Evolutionary conservation across 441 rosid genomes (phyloP).

Genomic region (Raphanus hybrid): DNA sequence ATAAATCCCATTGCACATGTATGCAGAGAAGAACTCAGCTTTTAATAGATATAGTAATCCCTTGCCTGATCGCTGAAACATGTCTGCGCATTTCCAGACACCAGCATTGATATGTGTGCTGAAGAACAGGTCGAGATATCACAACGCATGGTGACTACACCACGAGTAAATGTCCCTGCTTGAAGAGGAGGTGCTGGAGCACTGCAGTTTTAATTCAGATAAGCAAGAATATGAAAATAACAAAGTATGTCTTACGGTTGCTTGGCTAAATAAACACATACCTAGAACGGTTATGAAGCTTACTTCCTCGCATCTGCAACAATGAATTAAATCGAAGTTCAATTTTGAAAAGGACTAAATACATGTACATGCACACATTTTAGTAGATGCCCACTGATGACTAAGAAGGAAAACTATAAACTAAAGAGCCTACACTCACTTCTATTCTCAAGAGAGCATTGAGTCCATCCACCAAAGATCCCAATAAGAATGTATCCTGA

Average conservation of each 20-base stretch:
- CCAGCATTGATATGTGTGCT: slow-evolving; percentile 90
- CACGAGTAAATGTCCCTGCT: slow-evolving; percentile 97
- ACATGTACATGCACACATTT: slow-evolving; percentile 15
- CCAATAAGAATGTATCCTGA: slow-evolving; percentile 77
- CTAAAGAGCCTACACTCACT: slow-evolving; percentile 59
- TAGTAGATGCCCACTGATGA: slow-evolving; percentile 15
- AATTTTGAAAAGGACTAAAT: background rate
- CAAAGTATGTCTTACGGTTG: background rate
- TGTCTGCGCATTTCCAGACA: slow-evolving; percentile 98
- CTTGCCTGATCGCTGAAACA: slow-evolving; percentile 98
- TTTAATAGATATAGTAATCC: slow-evolving; percentile 13
- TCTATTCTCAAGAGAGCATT: slow-evolving; percentile 93
- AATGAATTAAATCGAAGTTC: slow-evolving; percentile 19
- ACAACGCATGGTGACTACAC: slow-evolving; percentile 97
- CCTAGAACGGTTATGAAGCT: slow-evolving; percentile 95
- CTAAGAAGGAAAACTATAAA: slow-evolving; percentile 12
- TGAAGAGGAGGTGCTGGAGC: slow-evolving; percentile 99
- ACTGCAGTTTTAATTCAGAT: slow-evolving; percentile 54
- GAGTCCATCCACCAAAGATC: slow-evolving; percentile 88
- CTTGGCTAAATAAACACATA: slow-evolving; percentile 43
- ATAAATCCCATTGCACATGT: slow-evolving; percentile 32
- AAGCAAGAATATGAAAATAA: background rate
- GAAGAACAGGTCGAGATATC: slow-evolving; percentile 89
- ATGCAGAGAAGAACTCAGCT: slow-evolving; percentile 11
- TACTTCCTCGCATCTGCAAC: slow-evolving; percentile 92